Conservation (phyloP, 805 yeast species). For the Saccharomycopsis javanensis region DNA sequence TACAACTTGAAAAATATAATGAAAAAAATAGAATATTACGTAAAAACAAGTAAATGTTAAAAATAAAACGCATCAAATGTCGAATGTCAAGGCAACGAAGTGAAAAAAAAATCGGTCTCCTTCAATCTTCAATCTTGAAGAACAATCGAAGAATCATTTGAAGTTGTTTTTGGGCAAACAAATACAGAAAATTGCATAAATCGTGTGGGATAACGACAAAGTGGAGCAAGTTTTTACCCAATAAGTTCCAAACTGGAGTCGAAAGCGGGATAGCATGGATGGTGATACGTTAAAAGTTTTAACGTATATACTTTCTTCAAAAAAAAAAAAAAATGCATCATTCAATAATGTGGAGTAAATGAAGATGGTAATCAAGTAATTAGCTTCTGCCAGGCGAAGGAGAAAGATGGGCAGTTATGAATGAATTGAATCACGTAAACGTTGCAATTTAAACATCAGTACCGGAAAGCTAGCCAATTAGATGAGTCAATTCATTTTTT, state of each 20-base stretch:
- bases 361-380: not conserved
- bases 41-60: not conserved
- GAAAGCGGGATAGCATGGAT: not conserved
- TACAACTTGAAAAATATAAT: not conserved
- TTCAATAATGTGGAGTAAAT: not conserved
- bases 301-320: too few species aligned
- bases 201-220: not conserved
- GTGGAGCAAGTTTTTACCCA: not conserved
- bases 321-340: too few species aligned
- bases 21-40: not conserved
- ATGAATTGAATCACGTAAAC: not conserved
- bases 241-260: not conserved
- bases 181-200: not conserved
- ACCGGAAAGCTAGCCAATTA: too few species aligned
- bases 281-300: too few species aligned
- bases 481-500: too few species aligned
- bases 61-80: not conserved
- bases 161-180: not conserved
- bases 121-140: too few species aligned
- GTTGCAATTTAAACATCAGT: too few species aligned
- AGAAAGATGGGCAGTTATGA: not conserved
- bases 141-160: not conserved
- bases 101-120: not conserved
- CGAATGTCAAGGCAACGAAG: not conserved
- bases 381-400: too few species aligned